Evolutionary conservation across 306 rosid species (phyloP).

Genomic region (Rosa rugosa): DNA sequence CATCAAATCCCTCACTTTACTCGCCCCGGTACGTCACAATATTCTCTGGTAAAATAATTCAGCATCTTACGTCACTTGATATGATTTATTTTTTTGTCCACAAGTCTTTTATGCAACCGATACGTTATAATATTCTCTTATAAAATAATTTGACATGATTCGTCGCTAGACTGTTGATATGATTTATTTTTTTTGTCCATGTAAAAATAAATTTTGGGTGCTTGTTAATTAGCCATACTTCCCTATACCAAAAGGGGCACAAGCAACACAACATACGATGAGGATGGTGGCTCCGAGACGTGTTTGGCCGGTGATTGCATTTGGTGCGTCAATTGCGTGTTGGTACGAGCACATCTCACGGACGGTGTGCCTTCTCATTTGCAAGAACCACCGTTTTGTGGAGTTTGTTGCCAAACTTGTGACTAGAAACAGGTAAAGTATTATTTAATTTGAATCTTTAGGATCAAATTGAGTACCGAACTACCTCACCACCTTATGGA

Average conservation of each 20-base stretch:
- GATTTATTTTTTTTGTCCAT: too few relatives aligned
- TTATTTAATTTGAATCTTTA: neutral
- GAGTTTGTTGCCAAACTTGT: conserved; percentile 74
- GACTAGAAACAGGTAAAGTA: conserved; percentile 75
- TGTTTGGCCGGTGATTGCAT: conserved; percentile 77
- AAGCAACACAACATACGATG: conserved; percentile 76
- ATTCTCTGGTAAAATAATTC: neutral
- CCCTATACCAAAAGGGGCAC: conserved; percentile 71
- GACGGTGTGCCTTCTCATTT: conserved; percentile 71
- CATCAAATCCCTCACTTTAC: conserved; percentile 79
- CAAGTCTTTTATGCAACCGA: conserved; percentile 34
- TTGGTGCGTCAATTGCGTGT: conserved; percentile 83
- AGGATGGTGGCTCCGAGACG: conserved; percentile 82
- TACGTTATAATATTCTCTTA: conserved; percentile 20
- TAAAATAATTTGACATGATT: neutral
- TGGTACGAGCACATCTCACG: conserved; percentile 94
- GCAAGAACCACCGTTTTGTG: conserved; percentile 88
- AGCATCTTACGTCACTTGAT: neutral
- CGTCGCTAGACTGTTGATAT: neutral
- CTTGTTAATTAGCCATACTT: conserved; percentile 50
- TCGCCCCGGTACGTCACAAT: conserved; percentile 68
- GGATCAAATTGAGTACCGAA: neutral
- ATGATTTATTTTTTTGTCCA: too few relatives aligned
- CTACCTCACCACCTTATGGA: neutral
- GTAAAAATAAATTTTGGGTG: neutral